Base-by-base conservation (phyloP, 2,329 filamentous ascomycete species). In the Cercospora beticola region DNA sequence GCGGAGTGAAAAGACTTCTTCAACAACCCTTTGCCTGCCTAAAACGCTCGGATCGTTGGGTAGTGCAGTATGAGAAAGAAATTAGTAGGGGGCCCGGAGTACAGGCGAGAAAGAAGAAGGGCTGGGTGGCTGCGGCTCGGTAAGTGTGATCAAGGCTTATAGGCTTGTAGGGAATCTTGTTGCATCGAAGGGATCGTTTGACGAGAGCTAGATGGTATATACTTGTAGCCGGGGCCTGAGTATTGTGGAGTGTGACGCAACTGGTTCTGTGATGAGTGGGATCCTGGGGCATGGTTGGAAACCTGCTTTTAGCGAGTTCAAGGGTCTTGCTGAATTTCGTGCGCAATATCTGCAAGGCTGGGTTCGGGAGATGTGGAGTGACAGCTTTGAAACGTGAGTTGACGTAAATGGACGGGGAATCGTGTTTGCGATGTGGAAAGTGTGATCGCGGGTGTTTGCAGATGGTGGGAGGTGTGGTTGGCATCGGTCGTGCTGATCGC, bases 261-360 rank as follows among this genome's bases (percentile, higher is more conserved):
- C 52, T 57, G 52, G 23, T 59, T 59, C 56, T 40, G 23, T 26
- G 33, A 64, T 64, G 49, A 36, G 31, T 58, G 54, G 26, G 54
- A 65, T 65, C 26, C 62, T 49, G 21, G 62, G 62, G 54, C 62
- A 58, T 57, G 62, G 62, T 65, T 59, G 62, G 30, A 65, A 65
- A 65, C 62, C 62, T 65, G 62, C 31, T 65, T 58, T 59, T 59
- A 28, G 56, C 56, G 28, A 31, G 56, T 31, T n/a, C 56, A 59
- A 43, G 56, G 56, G 56, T 59, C 56, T 36, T n/a, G 31, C n/a
- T 59, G 28, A 30, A 21, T 14, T 36, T 59, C 16, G 28, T 36
- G 28, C 56, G 28, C 56, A 36, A 18, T 33, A 31, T 30, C 21
- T 36, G 12, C 49, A 57, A 28, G 62, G 31, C 31, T 46, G 52